Evolutionary conservation across 805 yeast genomes (phyloP).

Genomic region (Nakazawaea wickerhamii): DNA sequence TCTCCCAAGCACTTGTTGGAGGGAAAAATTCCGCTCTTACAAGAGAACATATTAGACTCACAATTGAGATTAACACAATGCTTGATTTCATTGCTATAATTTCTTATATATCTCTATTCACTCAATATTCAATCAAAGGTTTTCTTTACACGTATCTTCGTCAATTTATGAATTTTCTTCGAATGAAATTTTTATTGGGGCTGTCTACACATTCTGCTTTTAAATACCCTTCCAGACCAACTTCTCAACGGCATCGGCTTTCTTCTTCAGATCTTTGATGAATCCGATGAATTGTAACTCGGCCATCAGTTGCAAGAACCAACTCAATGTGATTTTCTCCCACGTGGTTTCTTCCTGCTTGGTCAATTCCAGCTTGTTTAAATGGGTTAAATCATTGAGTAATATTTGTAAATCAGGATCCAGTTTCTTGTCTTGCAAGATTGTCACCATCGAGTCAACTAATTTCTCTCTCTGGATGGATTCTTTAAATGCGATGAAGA

Average conservation of each 20-base stretch:
- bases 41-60: neutral
- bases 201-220: too few relatives aligned
- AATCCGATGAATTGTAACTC: slow-evolving; percentile 71
- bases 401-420: slow-evolving; percentile 1
- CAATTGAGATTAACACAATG: neutral
- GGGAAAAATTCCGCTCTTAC: slow-evolving; percentile 1
- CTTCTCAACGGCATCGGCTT: slow-evolving; percentile 64
- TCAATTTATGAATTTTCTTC: neutral
- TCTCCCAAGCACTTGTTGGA: slow-evolving; percentile 42
- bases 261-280: slow-evolving; percentile 49
- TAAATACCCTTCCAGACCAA: slow-evolving; percentile 64
- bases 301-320: slow-evolving; percentile 70
- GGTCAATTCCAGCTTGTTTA: neutral
- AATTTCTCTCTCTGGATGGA: slow-evolving; percentile 30
- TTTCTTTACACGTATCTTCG: too few relatives aligned
- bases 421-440: neutral
- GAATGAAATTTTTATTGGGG: too few relatives aligned
- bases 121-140: too few relatives aligned
- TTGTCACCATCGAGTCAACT: slow-evolving; percentile 13
- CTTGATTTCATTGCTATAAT: neutral
- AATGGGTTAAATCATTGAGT: neutral
- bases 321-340: slow-evolving; percentile 58
- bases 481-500: slow-evolving; percentile 32
- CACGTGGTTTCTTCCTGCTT: slow-evolving; percentile 34
- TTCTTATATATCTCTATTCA: neutral